Conservation (phyloP, 345 rosid species). For the Eucalyptus cladocalyx region DNA sequence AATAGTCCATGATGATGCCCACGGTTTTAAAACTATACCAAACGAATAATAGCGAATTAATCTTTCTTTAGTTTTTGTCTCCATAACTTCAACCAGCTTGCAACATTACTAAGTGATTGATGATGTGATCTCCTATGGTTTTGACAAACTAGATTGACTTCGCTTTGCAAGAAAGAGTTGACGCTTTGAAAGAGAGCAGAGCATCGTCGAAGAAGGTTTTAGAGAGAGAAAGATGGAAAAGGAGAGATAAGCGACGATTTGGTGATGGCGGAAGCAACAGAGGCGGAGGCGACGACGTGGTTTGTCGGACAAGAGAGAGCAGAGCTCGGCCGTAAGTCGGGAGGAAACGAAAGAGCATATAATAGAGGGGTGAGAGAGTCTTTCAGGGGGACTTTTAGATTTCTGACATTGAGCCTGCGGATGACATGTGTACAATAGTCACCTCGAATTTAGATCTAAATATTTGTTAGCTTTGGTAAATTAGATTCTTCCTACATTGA, state of each 20-base stretch:
- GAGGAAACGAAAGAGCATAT: not conserved
- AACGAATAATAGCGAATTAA: not conserved
- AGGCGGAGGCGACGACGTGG: not conserved
- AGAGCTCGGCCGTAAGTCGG: not conserved
- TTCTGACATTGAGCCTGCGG: not conserved
- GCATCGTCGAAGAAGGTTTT: not conserved
- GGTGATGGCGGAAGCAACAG: not conserved
- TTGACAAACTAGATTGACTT: conserved; percentile 40
- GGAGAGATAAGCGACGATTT: not conserved
- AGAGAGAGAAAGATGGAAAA: not conserved
- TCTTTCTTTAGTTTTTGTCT: not conserved
- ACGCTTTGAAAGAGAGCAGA: conserved; percentile 3
- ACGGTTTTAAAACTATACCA: not conserved
- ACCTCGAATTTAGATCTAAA: too few relatives aligned
- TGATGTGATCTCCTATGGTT: not conserved
- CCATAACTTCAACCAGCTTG: not conserved
- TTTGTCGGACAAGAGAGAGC: not conserved
- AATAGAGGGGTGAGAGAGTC: not conserved
- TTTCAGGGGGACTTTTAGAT: not conserved
- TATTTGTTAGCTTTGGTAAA: too few relatives aligned
- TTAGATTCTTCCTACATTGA: not conserved
- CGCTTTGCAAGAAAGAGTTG: conserved; percentile 66
- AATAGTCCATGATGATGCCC: not conserved
- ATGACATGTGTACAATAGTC: not conserved
- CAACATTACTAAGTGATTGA: not conserved